Percentiles rank a stretch among this genome's conserved stretches.
Evolutionary conservation across 164 flowering plant species (phyloP).

Genomic region (Berberis thunbergii): DNA sequence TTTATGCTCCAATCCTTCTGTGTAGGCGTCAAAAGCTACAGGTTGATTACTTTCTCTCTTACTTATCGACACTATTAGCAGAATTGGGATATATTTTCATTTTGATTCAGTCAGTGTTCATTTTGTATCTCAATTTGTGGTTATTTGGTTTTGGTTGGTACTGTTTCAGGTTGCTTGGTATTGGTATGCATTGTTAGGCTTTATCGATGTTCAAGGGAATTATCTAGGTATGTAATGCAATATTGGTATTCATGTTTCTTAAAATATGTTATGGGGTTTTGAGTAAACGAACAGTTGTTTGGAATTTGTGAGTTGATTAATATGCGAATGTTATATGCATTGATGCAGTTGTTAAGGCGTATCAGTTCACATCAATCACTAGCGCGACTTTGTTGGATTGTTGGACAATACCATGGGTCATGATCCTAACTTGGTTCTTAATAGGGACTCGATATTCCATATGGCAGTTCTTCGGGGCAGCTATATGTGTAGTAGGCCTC

Average conservation of each 20-base stretch:
- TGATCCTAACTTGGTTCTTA: constrained; percentile 59
- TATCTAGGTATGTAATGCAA: constrained; percentile 43
- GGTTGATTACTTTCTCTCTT: constrained; percentile 24
- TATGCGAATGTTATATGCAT: not conserved
- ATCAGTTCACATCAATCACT: constrained; percentile 67
- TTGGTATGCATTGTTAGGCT: constrained; percentile 63
- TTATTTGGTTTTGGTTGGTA: not conserved
- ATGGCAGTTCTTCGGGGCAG: constrained; percentile 57
- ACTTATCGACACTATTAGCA: not conserved
- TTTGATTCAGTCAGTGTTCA: too few species aligned
- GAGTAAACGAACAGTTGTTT: too few species aligned
- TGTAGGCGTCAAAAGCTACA: constrained; percentile 35
- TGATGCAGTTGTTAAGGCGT: constrained; percentile 63
- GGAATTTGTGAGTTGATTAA: too few species aligned
- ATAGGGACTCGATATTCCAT: constrained; percentile 58
- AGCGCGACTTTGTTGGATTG: constrained; percentile 81
- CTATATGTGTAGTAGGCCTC: constrained; percentile 49
- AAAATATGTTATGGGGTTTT: too few species aligned
- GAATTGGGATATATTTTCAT: too few species aligned
- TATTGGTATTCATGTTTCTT: not conserved
- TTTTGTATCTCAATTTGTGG: not conserved
- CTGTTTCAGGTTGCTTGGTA: constrained; percentile 68
- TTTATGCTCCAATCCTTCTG: constrained; percentile 53
- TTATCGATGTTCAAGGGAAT: constrained; percentile 73
- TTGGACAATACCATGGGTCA: constrained; percentile 67